These are phyloP conservation scores for Diaporthe ilicicola DNA, from an alignment of 2,329 filamentous ascomycete species.

Conservation along the genomic window DNA sequence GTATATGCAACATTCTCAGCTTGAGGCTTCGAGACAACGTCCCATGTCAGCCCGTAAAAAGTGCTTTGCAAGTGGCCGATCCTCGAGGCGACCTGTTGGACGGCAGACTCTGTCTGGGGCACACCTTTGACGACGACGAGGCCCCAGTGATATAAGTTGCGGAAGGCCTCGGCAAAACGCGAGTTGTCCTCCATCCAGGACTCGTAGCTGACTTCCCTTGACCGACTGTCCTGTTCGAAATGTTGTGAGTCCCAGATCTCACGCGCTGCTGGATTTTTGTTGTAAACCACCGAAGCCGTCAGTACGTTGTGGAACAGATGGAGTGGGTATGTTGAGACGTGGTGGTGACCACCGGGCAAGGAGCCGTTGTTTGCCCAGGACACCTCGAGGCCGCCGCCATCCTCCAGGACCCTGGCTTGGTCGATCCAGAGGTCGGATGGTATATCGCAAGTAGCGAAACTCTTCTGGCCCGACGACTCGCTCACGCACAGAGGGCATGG, in stretches of 20 bases:
- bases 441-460: slow-evolving; percentile 54
- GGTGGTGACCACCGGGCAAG: slow-evolving; percentile 38
- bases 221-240: background rate
- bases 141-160: slow-evolving; percentile 71
- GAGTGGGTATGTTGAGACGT: slow-evolving; percentile 46
- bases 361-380: slow-evolving; percentile 66
- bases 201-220: slow-evolving; percentile 55
- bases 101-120: slow-evolving; percentile 71
- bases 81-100: slow-evolving; percentile 72
- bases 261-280: background rate
- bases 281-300: background rate
- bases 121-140: slow-evolving; percentile 80
- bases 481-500: slow-evolving; percentile 62
- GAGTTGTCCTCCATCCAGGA: slow-evolving; percentile 72
- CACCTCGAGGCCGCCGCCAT: slow-evolving; percentile 60
- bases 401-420: slow-evolving; percentile 41
- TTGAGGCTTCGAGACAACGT: slow-evolving; percentile 81
- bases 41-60: slow-evolving; percentile 91
- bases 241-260: slow-evolving; percentile 2
- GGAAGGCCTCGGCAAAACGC: slow-evolving; percentile 68
- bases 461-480: slow-evolving; percentile 66
- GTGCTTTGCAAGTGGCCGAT: slow-evolving; percentile 85
- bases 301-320: slow-evolving; percentile 34
- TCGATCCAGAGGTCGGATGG: slow-evolving; percentile 44
- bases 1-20: slow-evolving; percentile 96